Conservation (phyloP, 108 stramenopile genomes). For the Aurantiochytrium sp. region DNA sequence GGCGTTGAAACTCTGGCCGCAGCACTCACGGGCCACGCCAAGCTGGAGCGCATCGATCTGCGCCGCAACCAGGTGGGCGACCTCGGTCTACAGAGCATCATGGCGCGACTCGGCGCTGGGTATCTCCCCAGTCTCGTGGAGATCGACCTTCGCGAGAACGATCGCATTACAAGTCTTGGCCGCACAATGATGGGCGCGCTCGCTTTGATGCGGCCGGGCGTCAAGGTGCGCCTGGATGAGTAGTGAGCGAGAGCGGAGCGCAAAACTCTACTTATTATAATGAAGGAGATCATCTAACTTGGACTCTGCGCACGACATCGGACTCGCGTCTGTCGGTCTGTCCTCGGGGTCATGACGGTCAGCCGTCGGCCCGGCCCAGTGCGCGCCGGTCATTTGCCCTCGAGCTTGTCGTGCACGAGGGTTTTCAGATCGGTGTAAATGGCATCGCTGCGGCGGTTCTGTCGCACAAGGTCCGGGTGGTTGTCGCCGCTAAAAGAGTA, state of each 20-base stretch:
- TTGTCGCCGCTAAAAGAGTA: constrained; percentile 19
- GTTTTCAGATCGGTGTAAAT: constrained; percentile 1
- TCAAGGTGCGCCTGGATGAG: background rate
- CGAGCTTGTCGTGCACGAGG: background rate
- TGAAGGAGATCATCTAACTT: no score
- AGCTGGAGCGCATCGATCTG: background rate
- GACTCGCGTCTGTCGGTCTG: no score
- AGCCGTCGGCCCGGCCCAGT: no score
- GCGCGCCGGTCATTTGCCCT: no score
- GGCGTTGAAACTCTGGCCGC: background rate
- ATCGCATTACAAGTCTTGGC: background rate
- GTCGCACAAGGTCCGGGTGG: constrained; percentile 16
- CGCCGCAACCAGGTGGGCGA: background rate
- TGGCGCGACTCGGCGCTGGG: background rate
- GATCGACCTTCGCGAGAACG: background rate
- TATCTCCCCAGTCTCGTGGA: background rate
- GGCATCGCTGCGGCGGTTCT: background rate
- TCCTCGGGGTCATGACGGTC: no score
- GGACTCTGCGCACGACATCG: no score
- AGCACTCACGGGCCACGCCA: background rate
- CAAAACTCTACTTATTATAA: no score
- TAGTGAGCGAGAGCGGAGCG: background rate
- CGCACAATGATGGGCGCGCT: background rate
- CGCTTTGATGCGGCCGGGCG: background rate
- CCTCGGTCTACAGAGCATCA: background rate